Conservation (phyloP, 148 eudicot genomes). For the Fagopyrum tataricum region DNA sequence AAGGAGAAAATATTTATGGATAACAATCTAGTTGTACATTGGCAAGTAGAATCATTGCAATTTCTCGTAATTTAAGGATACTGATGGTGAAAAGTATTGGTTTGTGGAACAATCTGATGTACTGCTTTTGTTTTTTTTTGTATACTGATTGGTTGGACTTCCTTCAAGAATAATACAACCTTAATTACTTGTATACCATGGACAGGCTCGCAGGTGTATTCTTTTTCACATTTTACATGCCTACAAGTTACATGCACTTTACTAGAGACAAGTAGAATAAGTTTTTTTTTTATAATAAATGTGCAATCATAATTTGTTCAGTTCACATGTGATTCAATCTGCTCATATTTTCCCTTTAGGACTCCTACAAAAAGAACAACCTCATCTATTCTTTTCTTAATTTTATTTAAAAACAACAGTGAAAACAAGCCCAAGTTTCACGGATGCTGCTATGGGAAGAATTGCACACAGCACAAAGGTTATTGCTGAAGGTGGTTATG, state of each 20-base stretch:
- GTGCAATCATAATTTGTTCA: not conserved
- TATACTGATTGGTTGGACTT: not conserved
- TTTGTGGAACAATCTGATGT: not conserved
- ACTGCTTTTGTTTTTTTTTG: not conserved
- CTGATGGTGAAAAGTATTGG: not conserved
- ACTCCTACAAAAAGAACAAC: not conserved
- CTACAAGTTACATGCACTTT: not conserved
- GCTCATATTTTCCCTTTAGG: not conserved
- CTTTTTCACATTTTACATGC: not conserved
- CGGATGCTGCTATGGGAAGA: slow-evolving; percentile 98
- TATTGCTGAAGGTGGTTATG: slow-evolving; percentile 94
- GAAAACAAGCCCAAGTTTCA: slow-evolving; percentile 83
- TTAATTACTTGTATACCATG: not conserved
- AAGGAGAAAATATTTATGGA: not conserved
- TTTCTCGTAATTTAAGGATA: not conserved
- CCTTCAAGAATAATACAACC: not conserved
- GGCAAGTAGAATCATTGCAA: not conserved
- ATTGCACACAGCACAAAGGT: slow-evolving; percentile 89
- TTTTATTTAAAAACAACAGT: slow-evolving; percentile 31
- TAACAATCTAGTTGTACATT: not conserved
- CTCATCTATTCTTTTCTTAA: not conserved
- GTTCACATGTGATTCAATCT: slow-evolving; percentile 3
- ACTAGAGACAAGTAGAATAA: not conserved
- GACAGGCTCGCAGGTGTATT: not conserved
- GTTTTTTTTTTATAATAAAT: not conserved